These are phyloP conservation scores for Pseudogymnoascus sp. DNA, from an alignment of 2,329 filamentous ascomycete genomes.

Conservation along the genomic window DNA sequence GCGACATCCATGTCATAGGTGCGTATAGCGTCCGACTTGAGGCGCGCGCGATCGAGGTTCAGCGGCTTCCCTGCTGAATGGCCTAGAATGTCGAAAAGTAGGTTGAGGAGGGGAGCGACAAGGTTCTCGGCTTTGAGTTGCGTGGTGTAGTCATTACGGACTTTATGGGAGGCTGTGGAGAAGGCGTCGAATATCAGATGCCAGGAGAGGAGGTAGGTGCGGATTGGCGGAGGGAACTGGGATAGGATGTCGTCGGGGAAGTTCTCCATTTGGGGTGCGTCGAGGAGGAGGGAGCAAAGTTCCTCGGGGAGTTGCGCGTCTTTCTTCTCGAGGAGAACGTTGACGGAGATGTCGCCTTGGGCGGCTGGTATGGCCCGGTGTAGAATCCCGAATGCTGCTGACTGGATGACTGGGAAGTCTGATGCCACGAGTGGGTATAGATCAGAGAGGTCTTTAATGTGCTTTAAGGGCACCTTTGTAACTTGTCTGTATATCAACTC, in stretches of 20 bases:
- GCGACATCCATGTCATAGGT: constrained; percentile 44
- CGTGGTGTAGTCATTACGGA: constrained; percentile 72
- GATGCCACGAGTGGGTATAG: constrained; percentile 71
- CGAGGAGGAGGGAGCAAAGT: constrained; percentile 72
- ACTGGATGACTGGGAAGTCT: constrained; percentile 66
- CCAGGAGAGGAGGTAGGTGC: constrained; percentile 84
- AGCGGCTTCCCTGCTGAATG: constrained; percentile 65
- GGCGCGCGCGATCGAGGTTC: constrained; percentile 61
- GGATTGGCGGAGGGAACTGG: constrained; percentile 59
- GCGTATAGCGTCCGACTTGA: constrained; percentile 47
- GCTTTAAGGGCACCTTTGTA: constrained; percentile 51
- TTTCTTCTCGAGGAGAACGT: constrained; percentile 63
- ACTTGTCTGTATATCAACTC: constrained; percentile 63
- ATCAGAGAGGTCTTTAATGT: constrained; percentile 55
- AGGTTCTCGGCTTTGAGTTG: constrained; percentile 68
- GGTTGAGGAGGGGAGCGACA: constrained; percentile 61
- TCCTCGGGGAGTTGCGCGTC: constrained; percentile 72
- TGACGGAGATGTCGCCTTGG: constrained; percentile 76
- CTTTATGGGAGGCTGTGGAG: constrained; percentile 65
- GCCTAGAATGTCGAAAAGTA: constrained; percentile 77
- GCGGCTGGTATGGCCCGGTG: constrained; percentile 68
- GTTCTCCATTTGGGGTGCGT: constrained; percentile 62
- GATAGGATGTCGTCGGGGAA: constrained; percentile 58
- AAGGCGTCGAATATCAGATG: constrained; percentile 84
- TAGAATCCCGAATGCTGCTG: constrained; percentile 70